phyloP scores from a whole-genome alignment of 768 basidiomycete genomes.

The Podaxis sp. region DNA sequence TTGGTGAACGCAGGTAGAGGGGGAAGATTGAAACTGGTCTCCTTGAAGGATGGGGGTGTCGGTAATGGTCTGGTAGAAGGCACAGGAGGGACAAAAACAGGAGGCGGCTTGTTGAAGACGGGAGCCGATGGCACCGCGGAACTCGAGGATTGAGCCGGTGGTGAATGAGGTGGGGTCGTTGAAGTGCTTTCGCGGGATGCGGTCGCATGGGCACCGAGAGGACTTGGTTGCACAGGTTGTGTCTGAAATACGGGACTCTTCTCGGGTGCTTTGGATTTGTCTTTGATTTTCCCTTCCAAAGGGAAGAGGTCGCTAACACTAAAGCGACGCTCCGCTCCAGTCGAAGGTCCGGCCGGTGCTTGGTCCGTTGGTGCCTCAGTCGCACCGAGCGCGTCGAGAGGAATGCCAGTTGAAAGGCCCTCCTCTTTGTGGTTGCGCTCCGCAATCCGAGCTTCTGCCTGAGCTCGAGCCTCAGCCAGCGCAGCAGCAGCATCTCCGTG shows the following conservation, averaged over 20 bases:
- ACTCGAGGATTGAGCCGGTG: constrained; percentile 30
- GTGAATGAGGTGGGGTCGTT: constrained; percentile 60
- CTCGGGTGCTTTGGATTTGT: constrained; percentile 29
- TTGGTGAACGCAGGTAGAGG: constrained; percentile 35
- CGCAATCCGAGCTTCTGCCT: constrained; percentile 68
- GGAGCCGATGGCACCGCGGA: constrained; percentile 38
- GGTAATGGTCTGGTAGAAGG: constrained; percentile 19
- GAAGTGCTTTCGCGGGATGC: constrained; percentile 37
- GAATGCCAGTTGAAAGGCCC: constrained; percentile 23
- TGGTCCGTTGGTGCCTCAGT: neutral
- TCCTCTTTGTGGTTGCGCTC: constrained; percentile 56
- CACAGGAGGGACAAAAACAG: constrained; percentile 50
- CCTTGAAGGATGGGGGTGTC: constrained; percentile 20
- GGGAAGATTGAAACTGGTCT: constrained; percentile 21
- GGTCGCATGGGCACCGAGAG: constrained; percentile 2
- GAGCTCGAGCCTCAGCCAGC: constrained; percentile 65
- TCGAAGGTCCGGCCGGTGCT: constrained; percentile 1
- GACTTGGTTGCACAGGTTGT: constrained; percentile 8
- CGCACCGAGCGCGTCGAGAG: neutral
- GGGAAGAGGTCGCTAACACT: constrained; percentile 63
- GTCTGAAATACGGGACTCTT: constrained; percentile 25
- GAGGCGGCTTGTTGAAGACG: constrained; percentile 59
- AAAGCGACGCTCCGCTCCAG: constrained; percentile 33
- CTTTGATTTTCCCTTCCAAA: constrained; percentile 31
- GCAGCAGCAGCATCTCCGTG: constrained; percentile 47